Evolutionary conservation across 2,329 filamentous ascomycete species (phyloP).

Genomic region (Claviceps maximensis): DNA sequence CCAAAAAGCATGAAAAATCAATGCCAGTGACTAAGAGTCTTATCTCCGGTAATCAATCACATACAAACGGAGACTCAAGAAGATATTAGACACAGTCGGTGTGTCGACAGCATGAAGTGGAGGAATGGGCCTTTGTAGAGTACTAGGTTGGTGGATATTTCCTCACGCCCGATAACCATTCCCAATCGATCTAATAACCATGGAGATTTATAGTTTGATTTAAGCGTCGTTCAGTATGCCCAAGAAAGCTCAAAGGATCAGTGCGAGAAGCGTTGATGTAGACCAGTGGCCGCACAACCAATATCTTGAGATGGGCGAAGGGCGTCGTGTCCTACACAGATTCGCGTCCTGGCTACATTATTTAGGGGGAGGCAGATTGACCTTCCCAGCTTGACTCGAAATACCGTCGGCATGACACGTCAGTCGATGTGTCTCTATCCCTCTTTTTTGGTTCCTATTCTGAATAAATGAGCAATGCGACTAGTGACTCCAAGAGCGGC

Average conservation of each 20-base stretch:
- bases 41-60: neutral
- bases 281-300: neutral
- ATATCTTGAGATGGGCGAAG: neutral
- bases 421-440: neutral
- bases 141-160: constrained; percentile 6
- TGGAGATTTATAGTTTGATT: constrained; percentile 2
- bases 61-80: neutral
- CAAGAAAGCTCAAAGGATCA: neutral
- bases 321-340: neutral
- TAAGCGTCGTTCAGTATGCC: neutral
- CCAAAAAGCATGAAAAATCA: neutral
- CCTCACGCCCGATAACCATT: neutral
- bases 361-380: neutral
- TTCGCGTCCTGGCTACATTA: neutral
- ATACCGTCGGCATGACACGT: neutral
- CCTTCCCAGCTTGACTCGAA: neutral
- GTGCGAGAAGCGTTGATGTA: neutral
- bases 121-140: constrained; percentile 9
- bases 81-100: neutral
- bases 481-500: neutral
- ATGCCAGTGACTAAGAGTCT: neutral
- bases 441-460: neutral
- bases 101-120: constrained; percentile 3
- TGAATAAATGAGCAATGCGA: neutral
- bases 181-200: neutral